Evolutionary conservation across 345 rosid species (phyloP), one percentile per base, ranked within the genome.

Genomic region (Cardiospermum halicacabum): DNA sequence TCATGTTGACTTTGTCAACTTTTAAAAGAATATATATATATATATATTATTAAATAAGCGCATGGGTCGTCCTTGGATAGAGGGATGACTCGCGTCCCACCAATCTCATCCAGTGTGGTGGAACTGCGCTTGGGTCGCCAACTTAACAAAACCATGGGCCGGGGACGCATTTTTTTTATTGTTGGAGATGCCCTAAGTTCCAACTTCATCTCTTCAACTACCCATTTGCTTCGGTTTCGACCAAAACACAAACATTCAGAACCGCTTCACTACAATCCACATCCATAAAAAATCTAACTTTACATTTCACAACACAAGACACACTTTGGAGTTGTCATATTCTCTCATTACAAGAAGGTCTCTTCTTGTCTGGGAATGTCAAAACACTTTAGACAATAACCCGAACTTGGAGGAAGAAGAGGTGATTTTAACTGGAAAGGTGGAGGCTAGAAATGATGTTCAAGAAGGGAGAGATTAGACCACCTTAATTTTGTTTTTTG

Each of bases 381-480:
- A 62, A 18, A 73, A 86, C 75, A 70, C 69, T 36, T 60, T 77
- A 43, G 83, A 78, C 66, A 71, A 82, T 60, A 71, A 82, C 61
- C 73, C 77, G 77, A 79, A 79, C 64, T 73, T 78, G 11, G 39
- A 25, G 13, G 84, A 82, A n/a, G 75, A 84, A 54, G 71, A 75
- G 45, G 43, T 72, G 53, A 39, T 25, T 73, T 56, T 64, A 37
- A 68, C 64, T 11, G 69, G 64, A 7, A 68, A 80, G 62, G 67
- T 40, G 66, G 69, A 67, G 54, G 53, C 27, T 28, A 58, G 62
- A 30, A 60, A 21, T 4, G 56, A n/a, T 55, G 70, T 53, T n/a
- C 72, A 69, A 61, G 75, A 76, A 3, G 86, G 72, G 30, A 76
- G 88, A 68, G 81, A 87, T 45, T 93, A 92, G 98, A 80, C 92